Evolutionary conservation across 495 filamentous ascomycete genomes (phyloP), one percentile per base, ranked within the genome.

Genomic region (Penicillium egyptiacum): DNA sequence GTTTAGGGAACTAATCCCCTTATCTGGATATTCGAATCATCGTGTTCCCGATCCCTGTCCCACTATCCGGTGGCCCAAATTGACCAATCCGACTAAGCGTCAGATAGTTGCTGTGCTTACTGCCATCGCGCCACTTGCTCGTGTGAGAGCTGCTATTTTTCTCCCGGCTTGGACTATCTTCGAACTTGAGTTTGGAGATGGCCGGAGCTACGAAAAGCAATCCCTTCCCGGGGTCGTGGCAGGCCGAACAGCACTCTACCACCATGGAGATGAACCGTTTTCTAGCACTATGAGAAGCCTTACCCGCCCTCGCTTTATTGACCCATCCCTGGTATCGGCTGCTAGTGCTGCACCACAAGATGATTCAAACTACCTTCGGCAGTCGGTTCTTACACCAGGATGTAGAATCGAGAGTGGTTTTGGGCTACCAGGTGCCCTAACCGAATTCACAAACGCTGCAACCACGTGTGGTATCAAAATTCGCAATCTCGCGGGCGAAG

Each of bases 381-480:
- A 49, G 12, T 63, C 59, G 28, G 60, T 46, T 31, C 67, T 63
- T 37, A 63, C 51, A 39, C 68, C 62, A 50, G 66, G 53, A 41
- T 66, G 60, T 45, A 61, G 62, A 54, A 33, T 55, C 17, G 57
- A 62, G 46, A 43, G 58, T 59, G 64, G 58, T 25, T 33, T 61
- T 41, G 56, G 53, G 50, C 31, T 41, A 26, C 49, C 46, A 31
- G 55, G 58, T 52, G 42, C 56, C 52, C 17, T 10, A 26, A 57
- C 53, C 26, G 44, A 65, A 40, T 61, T 41, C 49, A 25, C 37
- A n/a, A 62, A 44, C 37, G 39, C 41, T 22, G 66, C 66, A 50
- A 70, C 63, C 60, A 61, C 63, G 26, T 60, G 54, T 53, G 61
- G 66, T n/a, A 44, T 69, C 37, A 69, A 54, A 57, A 57, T 69